Conservation (phyloP, 2,329 filamentous ascomycete genomes). For the Aspergillus sp. region DNA sequence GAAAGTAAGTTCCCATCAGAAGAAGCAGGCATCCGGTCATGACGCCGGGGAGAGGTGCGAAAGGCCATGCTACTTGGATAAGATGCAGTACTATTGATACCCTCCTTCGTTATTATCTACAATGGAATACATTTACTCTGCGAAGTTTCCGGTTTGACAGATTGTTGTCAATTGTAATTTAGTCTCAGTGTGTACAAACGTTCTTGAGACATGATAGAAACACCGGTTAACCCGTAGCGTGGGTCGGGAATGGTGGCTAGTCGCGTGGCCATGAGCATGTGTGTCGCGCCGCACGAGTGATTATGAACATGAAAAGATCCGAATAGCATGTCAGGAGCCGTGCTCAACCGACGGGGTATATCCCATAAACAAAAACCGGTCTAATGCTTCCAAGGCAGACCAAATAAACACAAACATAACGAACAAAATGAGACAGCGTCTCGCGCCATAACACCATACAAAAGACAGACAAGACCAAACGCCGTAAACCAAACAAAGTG, state of each 20-base stretch:
- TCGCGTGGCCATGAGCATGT: background rate
- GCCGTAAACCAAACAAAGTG: background rate
- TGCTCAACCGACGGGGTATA: slow-evolving; percentile 25
- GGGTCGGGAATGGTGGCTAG: background rate
- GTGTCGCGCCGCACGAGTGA: background rate
- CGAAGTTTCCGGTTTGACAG: background rate
- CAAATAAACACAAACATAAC: background rate
- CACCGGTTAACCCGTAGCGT: background rate
- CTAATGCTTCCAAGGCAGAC: background rate
- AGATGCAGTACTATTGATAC: slow-evolving; percentile 9
- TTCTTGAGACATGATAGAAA: background rate
- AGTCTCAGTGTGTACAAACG: background rate
- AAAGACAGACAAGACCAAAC: background rate
- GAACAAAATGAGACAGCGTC: background rate
- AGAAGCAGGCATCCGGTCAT: background rate
- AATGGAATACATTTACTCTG: background rate
- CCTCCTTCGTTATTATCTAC: slow-evolving; percentile 5
- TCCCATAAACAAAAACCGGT: slow-evolving; percentile 10
- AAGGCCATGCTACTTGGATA: slow-evolving; percentile 12
- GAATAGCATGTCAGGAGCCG: slow-evolving; percentile 19
- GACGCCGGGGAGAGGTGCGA: slow-evolving; percentile 1
- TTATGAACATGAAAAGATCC: background rate
- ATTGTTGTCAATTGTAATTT: background rate
- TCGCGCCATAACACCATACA: background rate
- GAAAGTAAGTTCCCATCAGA: background rate